These are phyloP conservation scores for Pyricularia sp. DNA, from an alignment of 2,329 filamentous ascomycete genomes.

Conservation along the genomic window DNA sequence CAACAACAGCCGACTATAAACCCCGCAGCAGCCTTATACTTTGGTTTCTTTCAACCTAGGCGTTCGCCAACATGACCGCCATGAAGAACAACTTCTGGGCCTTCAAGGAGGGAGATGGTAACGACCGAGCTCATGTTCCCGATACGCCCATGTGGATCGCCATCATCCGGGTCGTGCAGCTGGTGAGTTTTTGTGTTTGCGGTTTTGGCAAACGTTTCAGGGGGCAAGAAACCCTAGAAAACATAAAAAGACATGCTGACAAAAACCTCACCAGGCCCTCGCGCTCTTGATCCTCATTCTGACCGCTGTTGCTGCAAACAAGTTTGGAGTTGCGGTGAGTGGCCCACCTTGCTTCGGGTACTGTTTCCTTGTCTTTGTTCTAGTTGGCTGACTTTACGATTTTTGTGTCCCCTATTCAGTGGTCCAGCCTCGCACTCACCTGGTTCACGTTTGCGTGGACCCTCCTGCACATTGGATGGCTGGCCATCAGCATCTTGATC, in stretches of 20 bases:
- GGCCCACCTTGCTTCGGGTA: background rate
- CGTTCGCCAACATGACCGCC: background rate
- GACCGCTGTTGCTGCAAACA: background rate
- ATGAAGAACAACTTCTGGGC: conserved; percentile 7
- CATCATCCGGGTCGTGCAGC: conserved; percentile 11
- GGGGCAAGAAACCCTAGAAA: background rate
- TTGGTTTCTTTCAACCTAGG: background rate
- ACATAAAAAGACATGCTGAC: background rate
- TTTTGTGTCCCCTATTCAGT: background rate
- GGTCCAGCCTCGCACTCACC: background rate
- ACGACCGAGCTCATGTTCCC: conserved; percentile 11
- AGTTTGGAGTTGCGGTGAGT: background rate
- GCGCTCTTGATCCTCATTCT: conserved; percentile 2
- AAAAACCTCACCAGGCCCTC: background rate
- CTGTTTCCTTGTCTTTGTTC: background rate
- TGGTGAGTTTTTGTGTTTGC: conserved; percentile 1
- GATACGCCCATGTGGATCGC: conserved; percentile 11
- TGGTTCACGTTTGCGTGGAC: conserved; percentile 13
- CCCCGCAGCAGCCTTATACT: background rate
- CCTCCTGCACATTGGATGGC: conserved; percentile 11
- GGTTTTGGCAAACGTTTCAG: background rate
- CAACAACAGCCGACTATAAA: background rate
- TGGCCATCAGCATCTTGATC: conserved; percentile 8
- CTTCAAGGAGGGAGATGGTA: conserved; percentile 8
- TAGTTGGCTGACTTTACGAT: background rate